These are phyloP conservation scores for Paecilomyces niveus DNA, from an alignment of 2,329 filamentous ascomycete genomes.

Conservation along the genomic window DNA sequence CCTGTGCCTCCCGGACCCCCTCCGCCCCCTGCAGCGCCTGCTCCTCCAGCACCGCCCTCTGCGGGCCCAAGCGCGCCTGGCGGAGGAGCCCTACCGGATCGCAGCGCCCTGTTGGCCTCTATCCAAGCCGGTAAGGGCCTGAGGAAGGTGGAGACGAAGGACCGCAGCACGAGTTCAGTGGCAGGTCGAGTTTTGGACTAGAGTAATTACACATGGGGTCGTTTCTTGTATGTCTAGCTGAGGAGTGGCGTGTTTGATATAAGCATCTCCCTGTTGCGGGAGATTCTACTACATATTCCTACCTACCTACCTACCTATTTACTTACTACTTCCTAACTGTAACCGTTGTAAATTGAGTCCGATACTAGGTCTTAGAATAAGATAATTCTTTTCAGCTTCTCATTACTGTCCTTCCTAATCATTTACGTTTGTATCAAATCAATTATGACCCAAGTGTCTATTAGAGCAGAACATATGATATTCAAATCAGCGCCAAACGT, in stretches of 20 bases:
- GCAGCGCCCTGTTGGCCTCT: conserved; percentile 64
- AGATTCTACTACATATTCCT: neutral
- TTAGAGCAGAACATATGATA: too few species aligned
- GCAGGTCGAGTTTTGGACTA: conserved; percentile 64
- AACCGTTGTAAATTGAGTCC: neutral
- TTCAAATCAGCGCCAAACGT: too few species aligned
- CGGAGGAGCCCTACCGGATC: conserved; percentile 41
- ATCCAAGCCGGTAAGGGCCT: conserved; percentile 74
- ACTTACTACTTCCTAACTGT: neutral
- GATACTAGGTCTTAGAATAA: neutral
- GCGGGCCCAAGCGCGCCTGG: conserved; percentile 38
- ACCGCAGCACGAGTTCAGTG: conserved; percentile 64
- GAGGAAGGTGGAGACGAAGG: conserved; percentile 84
- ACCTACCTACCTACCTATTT: neutral
- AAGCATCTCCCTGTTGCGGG: neutral
- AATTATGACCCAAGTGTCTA: too few species aligned
- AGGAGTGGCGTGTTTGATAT: neutral
- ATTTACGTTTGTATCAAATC: too few species aligned
- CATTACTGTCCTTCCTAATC: too few species aligned
- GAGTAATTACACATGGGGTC: neutral
- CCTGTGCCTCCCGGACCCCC: conserved; percentile 29
- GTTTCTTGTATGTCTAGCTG: neutral
- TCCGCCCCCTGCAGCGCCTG: conserved; percentile 18
- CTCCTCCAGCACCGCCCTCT: conserved; percentile 30
- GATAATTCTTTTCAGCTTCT: neutral